Evolutionary conservation across 805 yeast species (phyloP).

Genomic region (Metschnikowia reukaufii): DNA sequence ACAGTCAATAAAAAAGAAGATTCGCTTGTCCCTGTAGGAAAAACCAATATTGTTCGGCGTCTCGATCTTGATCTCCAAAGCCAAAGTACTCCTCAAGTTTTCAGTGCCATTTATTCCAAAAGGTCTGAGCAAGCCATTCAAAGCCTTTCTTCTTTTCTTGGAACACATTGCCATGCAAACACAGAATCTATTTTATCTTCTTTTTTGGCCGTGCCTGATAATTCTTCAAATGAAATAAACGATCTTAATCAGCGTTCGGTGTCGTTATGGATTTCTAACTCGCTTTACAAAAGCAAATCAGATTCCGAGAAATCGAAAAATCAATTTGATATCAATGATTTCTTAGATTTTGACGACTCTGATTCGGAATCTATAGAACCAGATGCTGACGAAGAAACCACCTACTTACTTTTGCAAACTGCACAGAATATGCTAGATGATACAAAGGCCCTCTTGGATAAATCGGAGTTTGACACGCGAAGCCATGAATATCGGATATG

Average conservation of each 20-base stretch:
- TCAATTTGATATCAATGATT: slow-evolving; percentile 20
- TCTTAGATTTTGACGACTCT: slow-evolving; percentile 18
- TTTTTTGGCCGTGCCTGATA: slow-evolving; percentile 2
- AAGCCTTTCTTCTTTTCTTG: slow-evolving; percentile 13
- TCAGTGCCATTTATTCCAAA: slow-evolving; percentile 20
- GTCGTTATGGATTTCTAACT: slow-evolving; percentile 36
- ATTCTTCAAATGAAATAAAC: not conserved
- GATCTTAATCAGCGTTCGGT: slow-evolving; percentile 8
- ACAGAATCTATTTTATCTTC: slow-evolving; percentile 15
- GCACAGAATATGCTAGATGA: slow-evolving; percentile 46
- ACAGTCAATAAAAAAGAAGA: slow-evolving; percentile 9
- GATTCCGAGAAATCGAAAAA: not conserved
- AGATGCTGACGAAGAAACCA: slow-evolving; percentile 25
- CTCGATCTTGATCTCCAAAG: slow-evolving; percentile 11
- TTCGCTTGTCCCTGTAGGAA: not conserved
- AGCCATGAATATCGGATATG: slow-evolving; percentile 9
- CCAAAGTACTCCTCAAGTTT: slow-evolving; percentile 7
- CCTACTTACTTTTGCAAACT: slow-evolving; percentile 31
- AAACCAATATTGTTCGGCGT: not conserved
- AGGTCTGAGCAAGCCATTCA: slow-evolving; percentile 24
- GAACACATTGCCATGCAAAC: slow-evolving; percentile 2
- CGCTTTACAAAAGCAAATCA: slow-evolving; percentile 9
- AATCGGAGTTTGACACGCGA: not conserved
- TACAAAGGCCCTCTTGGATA: slow-evolving; percentile 17
- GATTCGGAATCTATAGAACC: not conserved